These are phyloP conservation scores for Colletotrichum melonis DNA, from an alignment of 2,329 filamentous ascomycete genomes.

Conservation along the genomic window DNA sequence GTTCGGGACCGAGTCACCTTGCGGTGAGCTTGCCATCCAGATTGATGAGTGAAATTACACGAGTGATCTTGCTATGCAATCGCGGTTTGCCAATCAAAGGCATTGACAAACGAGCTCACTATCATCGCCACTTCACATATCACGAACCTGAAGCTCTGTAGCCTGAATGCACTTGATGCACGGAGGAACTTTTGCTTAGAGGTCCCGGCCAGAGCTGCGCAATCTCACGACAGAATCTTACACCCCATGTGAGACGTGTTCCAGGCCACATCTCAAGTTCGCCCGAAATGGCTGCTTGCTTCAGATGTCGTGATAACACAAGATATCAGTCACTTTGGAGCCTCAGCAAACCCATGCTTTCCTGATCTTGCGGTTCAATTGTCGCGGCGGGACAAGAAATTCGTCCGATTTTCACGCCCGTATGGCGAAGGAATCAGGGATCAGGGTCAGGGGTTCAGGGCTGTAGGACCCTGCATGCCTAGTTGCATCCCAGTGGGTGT, in stretches of 20 bases:
- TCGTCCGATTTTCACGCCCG: not conserved
- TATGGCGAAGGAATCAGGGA: not conserved
- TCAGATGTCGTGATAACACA: not conserved
- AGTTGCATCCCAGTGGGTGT: not conserved
- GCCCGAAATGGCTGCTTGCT: not conserved
- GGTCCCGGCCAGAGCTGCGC: not conserved
- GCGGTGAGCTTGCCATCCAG: not conserved
- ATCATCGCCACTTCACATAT: not conserved
- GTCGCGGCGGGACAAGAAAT: not conserved
- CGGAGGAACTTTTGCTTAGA: not conserved
- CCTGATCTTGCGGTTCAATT: not conserved
- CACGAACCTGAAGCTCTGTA: not conserved
- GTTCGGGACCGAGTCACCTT: not conserved
- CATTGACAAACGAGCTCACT: not conserved
- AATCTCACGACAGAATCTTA: not conserved
- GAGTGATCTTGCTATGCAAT: too few species aligned
- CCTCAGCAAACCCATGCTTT: not conserved
- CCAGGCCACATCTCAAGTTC: not conserved
- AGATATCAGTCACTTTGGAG: not conserved
- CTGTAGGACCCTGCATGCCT: not conserved
- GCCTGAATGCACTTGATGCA: not conserved
- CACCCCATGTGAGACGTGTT: not conserved
- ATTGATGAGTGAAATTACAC: not conserved
- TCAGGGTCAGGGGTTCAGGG: not conserved
- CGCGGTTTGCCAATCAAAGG: not conserved